phyloP scores from a whole-genome alignment of 2,329 filamentous ascomycete genomes.

The Aspergillus luchuensis region DNA sequence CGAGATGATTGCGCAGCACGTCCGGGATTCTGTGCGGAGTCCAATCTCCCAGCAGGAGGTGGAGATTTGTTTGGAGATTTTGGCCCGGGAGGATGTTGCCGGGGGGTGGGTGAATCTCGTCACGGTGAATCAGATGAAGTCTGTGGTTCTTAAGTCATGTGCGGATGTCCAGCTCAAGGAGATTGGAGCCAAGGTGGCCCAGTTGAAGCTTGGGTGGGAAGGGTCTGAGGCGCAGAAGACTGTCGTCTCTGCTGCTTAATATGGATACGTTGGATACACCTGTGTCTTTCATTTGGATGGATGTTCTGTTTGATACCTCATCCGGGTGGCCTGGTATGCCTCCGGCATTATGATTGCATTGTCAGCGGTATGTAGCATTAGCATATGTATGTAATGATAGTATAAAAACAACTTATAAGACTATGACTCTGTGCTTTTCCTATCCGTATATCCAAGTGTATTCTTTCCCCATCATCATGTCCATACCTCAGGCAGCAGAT shows the following conservation, averaged over 20 bases:
- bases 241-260: conserved; percentile 7
- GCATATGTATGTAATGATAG: conserved; percentile 16
- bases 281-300: conserved; percentile 16
- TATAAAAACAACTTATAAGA: conserved; percentile 1
- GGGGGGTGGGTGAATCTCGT: conserved; percentile 54
- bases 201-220: conserved; percentile 32
- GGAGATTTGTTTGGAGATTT: conserved; percentile 49
- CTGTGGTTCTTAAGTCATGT: conserved; percentile 50
- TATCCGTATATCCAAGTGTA: too few species aligned
- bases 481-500: conserved; percentile 3
- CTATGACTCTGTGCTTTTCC: conserved; percentile 3
- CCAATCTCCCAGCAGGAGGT: conserved; percentile 54
- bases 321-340: conserved; percentile 28
- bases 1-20: conserved; percentile 62
- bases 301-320: conserved; percentile 22
- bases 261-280: conserved; percentile 12
- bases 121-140: conserved; percentile 47
- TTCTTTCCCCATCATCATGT: too few species aligned
- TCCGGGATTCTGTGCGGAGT: conserved; percentile 65
- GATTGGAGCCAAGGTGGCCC: conserved; percentile 35
- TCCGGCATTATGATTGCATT: conserved; percentile 31
- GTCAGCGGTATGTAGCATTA: conserved; percentile 16
- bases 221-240: conserved; percentile 19
- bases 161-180: conserved; percentile 39
- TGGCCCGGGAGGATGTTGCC: conserved; percentile 51